phyloP scores from a whole-genome alignment of 129 eudicot genomes.

The Calendula officinalis region DNA sequence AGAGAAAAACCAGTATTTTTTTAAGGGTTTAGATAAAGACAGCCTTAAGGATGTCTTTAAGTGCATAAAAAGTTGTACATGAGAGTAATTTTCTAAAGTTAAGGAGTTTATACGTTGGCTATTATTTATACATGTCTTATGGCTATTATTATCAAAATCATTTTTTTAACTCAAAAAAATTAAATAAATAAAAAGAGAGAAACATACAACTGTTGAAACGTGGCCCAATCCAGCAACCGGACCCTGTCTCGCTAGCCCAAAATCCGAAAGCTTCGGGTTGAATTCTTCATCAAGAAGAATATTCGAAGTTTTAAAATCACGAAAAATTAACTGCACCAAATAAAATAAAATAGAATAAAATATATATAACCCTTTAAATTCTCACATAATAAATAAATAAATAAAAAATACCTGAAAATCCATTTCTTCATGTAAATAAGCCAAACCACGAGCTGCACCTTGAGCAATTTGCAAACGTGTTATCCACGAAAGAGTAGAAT shows the following conservation, averaged over 20 bases:
- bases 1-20: too few relatives aligned
- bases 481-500: constrained; percentile 73
- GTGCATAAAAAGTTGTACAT: too few relatives aligned
- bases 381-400: neutral
- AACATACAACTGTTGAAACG: constrained; percentile 76
- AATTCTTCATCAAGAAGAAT: constrained; percentile 84
- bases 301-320: constrained; percentile 85
- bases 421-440: constrained; percentile 96
- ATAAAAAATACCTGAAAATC: constrained; percentile 71
- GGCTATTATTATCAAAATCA: too few relatives aligned
- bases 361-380: neutral
- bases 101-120: too few relatives aligned
- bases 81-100: too few relatives aligned
- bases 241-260: constrained; percentile 93
- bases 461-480: constrained; percentile 75
- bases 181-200: neutral
- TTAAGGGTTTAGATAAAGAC: too few relatives aligned
- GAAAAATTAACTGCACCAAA: constrained; percentile 68
- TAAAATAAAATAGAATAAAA: too few relatives aligned
- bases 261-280: constrained; percentile 84
- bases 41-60: too few relatives aligned
- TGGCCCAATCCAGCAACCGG: constrained; percentile 81
- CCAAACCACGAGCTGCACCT: constrained; percentile 94
- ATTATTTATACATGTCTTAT: too few relatives aligned
- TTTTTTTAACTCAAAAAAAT: neutral